Evolutionary conservation across 768 basidiomycete genomes (phyloP), one percentile per base, ranked within the genome.

Genomic region (Brasilioporus rufonigricans): DNA sequence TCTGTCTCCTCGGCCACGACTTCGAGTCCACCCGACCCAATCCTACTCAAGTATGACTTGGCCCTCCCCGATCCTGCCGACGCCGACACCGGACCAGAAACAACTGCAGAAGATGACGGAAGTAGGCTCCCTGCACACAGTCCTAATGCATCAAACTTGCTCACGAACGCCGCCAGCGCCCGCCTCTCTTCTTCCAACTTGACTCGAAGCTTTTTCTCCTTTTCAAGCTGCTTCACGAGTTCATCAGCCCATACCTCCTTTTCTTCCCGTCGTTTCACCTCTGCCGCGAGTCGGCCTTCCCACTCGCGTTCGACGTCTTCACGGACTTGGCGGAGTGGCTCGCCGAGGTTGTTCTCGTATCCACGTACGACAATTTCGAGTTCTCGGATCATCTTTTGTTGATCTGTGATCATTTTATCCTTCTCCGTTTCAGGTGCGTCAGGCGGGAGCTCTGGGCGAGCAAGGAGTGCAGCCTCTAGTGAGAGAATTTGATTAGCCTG

Each of bases 401-500:
- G 87, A 27, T 91, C 87, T 2, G 77, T 75, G 23, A 93, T 85
- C 56, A 88, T 60, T 67, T 78, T 80, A 60, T 93, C 88, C 67
- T 93, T 91, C 56, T 89, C 87, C 21, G 75, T 74, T 53, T 87
- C 86, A 0, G 87, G 77, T 24, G 87, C 86, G 49, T 83, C 81
- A 0, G 80, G 73, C 1, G 86, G 82, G 11, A 88, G 70, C 33
- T 81, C 77, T 0, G 91, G 89, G n/a, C n/a, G n/a, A n/a, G n/a
- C n/a, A n/a, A n/a, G n/a, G n/a, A n/a, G n/a, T n/a, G n/a, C n/a
- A n/a, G n/a, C n/a, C n/a, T n/a, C n/a, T n/a, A n/a, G 79, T 0
- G 91, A 89, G 2, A 93, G 77, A 45, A 96, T 91, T 61, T 95
- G 91, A 8, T 80, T 86, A 0, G 85, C 80, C 62, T 96, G 93